phyloP scores from a whole-genome alignment of 2,329 filamentous ascomycete genomes.

The Cladophialophora chaetospira region DNA sequence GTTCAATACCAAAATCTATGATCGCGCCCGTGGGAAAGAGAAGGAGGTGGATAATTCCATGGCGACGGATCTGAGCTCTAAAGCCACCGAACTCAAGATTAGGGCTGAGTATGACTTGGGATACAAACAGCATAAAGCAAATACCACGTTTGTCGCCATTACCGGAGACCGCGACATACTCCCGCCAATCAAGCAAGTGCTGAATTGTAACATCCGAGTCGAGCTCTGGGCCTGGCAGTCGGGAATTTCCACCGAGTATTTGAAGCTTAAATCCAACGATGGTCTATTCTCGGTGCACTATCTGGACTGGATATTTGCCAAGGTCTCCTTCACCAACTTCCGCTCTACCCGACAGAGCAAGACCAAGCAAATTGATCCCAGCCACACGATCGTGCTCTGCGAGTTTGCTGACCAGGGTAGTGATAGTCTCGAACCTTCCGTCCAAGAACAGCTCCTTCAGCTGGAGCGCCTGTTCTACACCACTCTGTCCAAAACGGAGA shows the following conservation, averaged over 20 bases:
- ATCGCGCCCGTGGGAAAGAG: neutral
- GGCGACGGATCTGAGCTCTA: neutral
- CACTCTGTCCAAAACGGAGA: neutral
- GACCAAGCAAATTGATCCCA: neutral
- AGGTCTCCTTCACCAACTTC: neutral
- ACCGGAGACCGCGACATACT: neutral
- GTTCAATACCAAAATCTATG: neutral
- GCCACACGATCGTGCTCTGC: neutral
- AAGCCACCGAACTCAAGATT: neutral
- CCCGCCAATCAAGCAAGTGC: neutral
- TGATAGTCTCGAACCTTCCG: neutral
- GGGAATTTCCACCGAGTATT: neutral
- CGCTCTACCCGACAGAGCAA: neutral
- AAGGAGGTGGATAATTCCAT: neutral
- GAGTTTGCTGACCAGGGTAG: neutral
- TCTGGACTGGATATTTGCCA: neutral
- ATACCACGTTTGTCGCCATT: neutral
- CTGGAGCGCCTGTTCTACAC: neutral
- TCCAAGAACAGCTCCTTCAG: neutral
- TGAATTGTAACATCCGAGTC: neutral
- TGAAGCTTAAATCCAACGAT: neutral
- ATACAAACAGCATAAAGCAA: neutral
- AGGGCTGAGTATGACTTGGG: neutral
- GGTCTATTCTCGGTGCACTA: neutral
- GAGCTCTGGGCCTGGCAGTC: neutral